A percentile compares a stretch with the other conserved stretches of the same genome.
These are phyloP conservation scores for Claviceps digitariae DNA, from an alignment of 2,329 filamentous ascomycete genomes.

Conservation along the genomic window DNA sequence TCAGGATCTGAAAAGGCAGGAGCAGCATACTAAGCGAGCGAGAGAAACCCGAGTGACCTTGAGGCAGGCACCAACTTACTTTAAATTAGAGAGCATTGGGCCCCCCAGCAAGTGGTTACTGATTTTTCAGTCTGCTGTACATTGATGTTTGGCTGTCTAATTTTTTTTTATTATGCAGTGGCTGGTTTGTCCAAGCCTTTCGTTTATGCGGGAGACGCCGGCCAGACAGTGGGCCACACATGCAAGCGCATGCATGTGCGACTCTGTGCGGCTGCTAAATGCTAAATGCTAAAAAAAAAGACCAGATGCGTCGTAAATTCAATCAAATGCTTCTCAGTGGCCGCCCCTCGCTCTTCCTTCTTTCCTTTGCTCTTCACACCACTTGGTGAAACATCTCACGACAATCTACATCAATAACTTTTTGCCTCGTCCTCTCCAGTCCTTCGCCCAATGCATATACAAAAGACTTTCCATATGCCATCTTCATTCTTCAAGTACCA, in stretches of 20 bases:
- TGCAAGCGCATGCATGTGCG: not conserved
- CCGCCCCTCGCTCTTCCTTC: not conserved
- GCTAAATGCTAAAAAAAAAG: not conserved
- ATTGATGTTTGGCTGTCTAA: too few relatives aligned
- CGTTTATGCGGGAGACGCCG: not conserved
- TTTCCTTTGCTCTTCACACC: constrained; percentile 6
- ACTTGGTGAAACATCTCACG: constrained; percentile 6
- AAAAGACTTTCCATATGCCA: constrained; percentile 29
- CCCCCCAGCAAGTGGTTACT: not conserved
- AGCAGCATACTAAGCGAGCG: too few relatives aligned
- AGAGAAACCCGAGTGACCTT: too few relatives aligned
- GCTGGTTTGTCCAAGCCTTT: not conserved
- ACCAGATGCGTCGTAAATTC: not conserved
- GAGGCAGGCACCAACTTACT: too few relatives aligned
- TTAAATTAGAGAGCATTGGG: not conserved
- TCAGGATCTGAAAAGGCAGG: too few relatives aligned
- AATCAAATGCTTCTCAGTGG: not conserved
- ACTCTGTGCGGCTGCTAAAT: not conserved
- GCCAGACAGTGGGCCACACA: not conserved
- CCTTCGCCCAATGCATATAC: constrained; percentile 42
- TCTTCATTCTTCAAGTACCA: constrained; percentile 40
- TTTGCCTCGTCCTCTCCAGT: constrained; percentile 5
- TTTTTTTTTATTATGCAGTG: too few relatives aligned
- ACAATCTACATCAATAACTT: not conserved
- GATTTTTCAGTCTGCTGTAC: not conserved